A percentile compares a stretch with the other conserved stretches of the same genome.
Evolutionary conservation across 139 green algal species (phyloP).

Genomic region (Tetradesmus lagerheimii): DNA sequence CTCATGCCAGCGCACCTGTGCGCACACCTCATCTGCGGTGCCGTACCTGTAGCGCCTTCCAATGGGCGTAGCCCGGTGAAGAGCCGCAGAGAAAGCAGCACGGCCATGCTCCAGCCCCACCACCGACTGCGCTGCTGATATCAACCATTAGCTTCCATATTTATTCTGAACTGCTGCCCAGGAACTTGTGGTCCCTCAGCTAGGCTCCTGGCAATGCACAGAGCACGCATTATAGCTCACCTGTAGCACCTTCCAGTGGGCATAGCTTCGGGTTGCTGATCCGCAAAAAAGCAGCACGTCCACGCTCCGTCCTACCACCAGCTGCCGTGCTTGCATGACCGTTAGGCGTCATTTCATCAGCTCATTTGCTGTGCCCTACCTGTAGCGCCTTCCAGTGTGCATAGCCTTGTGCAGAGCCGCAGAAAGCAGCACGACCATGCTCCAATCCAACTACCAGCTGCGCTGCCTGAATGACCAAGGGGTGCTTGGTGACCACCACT

Average conservation of each 20-base stretch:
- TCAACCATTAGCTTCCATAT: no score
- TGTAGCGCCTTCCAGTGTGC: slow-evolving; percentile 39
- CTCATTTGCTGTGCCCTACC: not conserved
- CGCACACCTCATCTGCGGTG: no score
- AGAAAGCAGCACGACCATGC: slow-evolving; percentile 49
- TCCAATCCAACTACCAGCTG: slow-evolving; percentile 56
- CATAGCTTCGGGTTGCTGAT: slow-evolving; percentile 22
- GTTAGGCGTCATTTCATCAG: slow-evolving; percentile 34
- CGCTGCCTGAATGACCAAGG: slow-evolving; percentile 44
- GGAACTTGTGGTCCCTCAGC: no score
- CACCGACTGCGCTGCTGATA: slow-evolving; percentile 50
- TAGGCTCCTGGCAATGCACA: not conserved
- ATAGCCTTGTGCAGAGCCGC: slow-evolving; percentile 38
- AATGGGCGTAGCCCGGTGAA: slow-evolving; percentile 34
- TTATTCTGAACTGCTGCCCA: no score
- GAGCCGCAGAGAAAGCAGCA: slow-evolving; percentile 42
- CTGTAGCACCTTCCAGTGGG: slow-evolving; percentile 38
- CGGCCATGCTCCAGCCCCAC: slow-evolving; percentile 54
- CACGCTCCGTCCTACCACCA: slow-evolving; percentile 52
- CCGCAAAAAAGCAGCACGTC: slow-evolving; percentile 50
- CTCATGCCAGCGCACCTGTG: no score
- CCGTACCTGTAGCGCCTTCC: slow-evolving; percentile 39
- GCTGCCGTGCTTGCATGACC: slow-evolving; percentile 48
- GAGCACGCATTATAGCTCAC: not conserved
- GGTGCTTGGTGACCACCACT: slow-evolving; percentile 63